Base-by-base conservation (phyloP, 108 stramenopile genomes). In the Cyclostephanos tholiformis region DNA sequence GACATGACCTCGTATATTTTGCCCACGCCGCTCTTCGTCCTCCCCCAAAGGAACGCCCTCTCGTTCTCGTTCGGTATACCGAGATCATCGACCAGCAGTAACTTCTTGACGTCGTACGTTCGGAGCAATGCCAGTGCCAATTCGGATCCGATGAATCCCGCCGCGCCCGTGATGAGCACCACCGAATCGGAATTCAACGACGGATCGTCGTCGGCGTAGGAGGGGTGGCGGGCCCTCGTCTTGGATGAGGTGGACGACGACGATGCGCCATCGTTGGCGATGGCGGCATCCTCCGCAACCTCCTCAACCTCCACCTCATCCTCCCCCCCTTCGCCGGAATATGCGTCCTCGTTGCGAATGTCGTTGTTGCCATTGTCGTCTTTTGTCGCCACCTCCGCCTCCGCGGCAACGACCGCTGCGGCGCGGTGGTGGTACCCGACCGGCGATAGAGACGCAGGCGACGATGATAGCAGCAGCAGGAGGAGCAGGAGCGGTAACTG, bases 161-260 rank as follows among this genome's bases (percentile, higher is more conserved):
- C 94, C 23, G 90, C 91, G 7, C 94, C 94, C 11, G 88, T 90
- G 67, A 95, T 87, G 44, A 95, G 67, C 4, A 95, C 86, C 22
- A 94, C 93, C 10, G 89, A 90, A 29, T 80, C 49, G 29, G 56
- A 38, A 36, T 64, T 51, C 23, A 81, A 64, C 0, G 49, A n/a
- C 30, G 71, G 71, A 14, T 46, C 44, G 14, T 16, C 44, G 44
- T 16, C 44, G 16, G 14, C 44, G 44, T 41, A 32, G 32, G 26
- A 60, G 41, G 29, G 71, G 25, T 0, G 30, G 19, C 19, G 2
- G 53, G 50, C 26, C 4, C 32, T 59, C 16, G 0, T 30, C 19
- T 27, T 27, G 29, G 23, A 14, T 16, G 26, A 4, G 4, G 57
- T 16, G 0, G 57, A 29, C 32, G 57, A 59, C 32, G 57, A 59